These are phyloP conservation scores for Naganishia liquefaciens DNA, from an alignment of 1,284 basidiomycete genomes.

Conservation along the genomic window DNA sequence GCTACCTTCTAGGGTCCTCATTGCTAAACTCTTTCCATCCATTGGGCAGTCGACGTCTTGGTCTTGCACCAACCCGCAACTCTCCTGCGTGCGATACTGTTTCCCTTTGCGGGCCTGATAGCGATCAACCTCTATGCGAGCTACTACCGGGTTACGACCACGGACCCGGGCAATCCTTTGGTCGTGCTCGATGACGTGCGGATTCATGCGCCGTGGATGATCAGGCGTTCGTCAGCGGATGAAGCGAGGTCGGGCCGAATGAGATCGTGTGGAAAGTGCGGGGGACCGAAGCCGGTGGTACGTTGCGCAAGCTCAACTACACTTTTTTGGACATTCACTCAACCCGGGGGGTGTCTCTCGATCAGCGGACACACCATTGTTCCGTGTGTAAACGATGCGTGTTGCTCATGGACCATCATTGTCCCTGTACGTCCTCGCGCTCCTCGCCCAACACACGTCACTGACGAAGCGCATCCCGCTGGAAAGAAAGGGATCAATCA, in stretches of 20 bases:
- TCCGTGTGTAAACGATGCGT: slow-evolving; percentile 88
- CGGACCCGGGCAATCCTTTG: slow-evolving; percentile 70
- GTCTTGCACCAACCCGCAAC: slow-evolving; percentile 58
- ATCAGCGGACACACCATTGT: slow-evolving; percentile 93
- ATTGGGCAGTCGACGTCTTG: slow-evolving; percentile 69
- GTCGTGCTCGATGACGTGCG: slow-evolving; percentile 1
- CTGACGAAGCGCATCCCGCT: neutral
- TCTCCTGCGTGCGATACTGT: slow-evolving; percentile 56
- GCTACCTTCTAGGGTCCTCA: neutral
- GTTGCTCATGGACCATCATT: slow-evolving; percentile 93
- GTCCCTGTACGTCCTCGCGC: slow-evolving; percentile 66
- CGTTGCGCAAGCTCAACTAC: slow-evolving; percentile 42
- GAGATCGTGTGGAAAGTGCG: slow-evolving; percentile 66
- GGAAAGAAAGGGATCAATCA: slow-evolving; percentile 82
- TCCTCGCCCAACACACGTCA: slow-evolving; percentile 47
- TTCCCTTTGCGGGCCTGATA: slow-evolving; percentile 70
- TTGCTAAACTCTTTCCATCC: slow-evolving; percentile 31
- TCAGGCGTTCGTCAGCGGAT: neutral
- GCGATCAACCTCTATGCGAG: slow-evolving; percentile 75
- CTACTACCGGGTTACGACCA: slow-evolving; percentile 79
- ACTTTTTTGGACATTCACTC: neutral
- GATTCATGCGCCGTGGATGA: slow-evolving; percentile 13
- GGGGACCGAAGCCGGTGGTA: slow-evolving; percentile 77
- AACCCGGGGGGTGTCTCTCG: too few relatives aligned
- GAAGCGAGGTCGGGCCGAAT: neutral